Conservation (phyloP, 108 stramenopile genomes). For the Nitzschia sp. region DNA sequence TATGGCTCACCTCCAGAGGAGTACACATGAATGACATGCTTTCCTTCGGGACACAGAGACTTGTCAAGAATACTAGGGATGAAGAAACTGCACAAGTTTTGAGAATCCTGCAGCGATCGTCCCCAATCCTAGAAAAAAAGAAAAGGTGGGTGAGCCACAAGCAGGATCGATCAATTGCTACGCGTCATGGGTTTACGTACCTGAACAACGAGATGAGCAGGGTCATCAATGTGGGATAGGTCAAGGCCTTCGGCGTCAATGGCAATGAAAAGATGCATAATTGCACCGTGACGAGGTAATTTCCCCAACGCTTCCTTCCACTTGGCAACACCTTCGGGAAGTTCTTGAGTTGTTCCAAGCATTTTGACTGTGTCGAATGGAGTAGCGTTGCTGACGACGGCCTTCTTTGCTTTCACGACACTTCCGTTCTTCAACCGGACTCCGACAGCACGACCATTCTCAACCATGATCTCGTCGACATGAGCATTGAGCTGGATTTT, state of each 20-base stretch:
- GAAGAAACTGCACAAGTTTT: conserved; percentile 89
- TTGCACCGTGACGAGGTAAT: conserved; percentile 88
- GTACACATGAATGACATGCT: conserved; percentile 95
- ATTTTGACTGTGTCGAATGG: conserved; percentile 93
- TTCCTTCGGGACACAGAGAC: conserved; percentile 88
- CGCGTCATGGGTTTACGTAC: conserved; percentile 19
- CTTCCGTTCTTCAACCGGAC: conserved; percentile 90
- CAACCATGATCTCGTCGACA: conserved; percentile 89
- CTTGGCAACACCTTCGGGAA: conserved; percentile 63
- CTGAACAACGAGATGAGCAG: conserved; percentile 89
- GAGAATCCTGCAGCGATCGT: conserved; percentile 88
- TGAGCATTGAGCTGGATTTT: conserved; percentile 89
- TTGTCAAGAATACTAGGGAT: conserved; percentile 90
- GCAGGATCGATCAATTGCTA: not conserved
- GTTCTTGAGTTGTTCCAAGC: conserved; percentile 46
- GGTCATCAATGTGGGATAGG: conserved; percentile 85
- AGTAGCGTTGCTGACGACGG: conserved; percentile 93
- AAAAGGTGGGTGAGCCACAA: conserved; percentile 1
- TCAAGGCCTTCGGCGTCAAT: conserved; percentile 84
- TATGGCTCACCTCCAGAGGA: conserved; percentile 94
- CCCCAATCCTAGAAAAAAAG: conserved; percentile 63
- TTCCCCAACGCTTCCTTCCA: conserved; percentile 77
- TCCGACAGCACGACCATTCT: conserved; percentile 86
- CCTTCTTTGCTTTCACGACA: conserved; percentile 84
- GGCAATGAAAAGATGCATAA: conserved; percentile 84